A percentile compares a stretch with the other conserved stretches of the same genome.
phyloP scores from a whole-genome alignment of 495 filamentous ascomycete species.

The Aspergillus indologenus region DNA sequence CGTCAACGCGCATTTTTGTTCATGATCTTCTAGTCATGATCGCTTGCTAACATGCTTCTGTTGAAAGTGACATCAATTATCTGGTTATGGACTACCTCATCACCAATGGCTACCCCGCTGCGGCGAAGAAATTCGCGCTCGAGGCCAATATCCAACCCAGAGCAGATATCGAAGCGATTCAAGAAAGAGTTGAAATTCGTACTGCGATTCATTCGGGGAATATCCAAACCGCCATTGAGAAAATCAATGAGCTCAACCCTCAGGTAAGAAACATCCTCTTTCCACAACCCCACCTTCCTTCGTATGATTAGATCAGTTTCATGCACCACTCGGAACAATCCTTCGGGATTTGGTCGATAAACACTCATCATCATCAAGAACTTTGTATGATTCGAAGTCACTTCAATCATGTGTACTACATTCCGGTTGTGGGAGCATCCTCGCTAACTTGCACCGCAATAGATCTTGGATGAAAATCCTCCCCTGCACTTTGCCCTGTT shows the following conservation, averaged over 20 bases:
- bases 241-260: conserved; percentile 85
- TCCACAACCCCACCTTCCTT: conserved; percentile 27
- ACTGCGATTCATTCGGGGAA: conserved; percentile 78
- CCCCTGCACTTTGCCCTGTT: conserved; percentile 88
- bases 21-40: conserved; percentile 4
- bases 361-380: conserved; percentile 83
- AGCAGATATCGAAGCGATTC: conserved; percentile 67
- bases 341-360: conserved; percentile 86
- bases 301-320: conserved; percentile 96
- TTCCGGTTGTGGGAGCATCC: conserved; percentile 15
- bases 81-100: conserved; percentile 97
- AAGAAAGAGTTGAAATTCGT: conserved; percentile 73
- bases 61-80: conserved; percentile 82
- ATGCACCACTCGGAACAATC: conserved; percentile 97
- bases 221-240: conserved; percentile 79
- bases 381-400: conserved; percentile 76
- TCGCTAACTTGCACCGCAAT: conserved; percentile 29
- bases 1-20: conserved; percentile 14
- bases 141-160: conserved; percentile 84
- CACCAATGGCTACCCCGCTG: conserved; percentile 90
- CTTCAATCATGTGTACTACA: conserved; percentile 15
- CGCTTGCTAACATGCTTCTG: conserved; percentile 30
- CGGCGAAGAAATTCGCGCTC: conserved; percentile 86
- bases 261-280: conserved; percentile 60
- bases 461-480: conserved; percentile 85